Evolutionary conservation across 1,284 basidiomycete species (phyloP).

Genomic region (Boletus smithii): DNA sequence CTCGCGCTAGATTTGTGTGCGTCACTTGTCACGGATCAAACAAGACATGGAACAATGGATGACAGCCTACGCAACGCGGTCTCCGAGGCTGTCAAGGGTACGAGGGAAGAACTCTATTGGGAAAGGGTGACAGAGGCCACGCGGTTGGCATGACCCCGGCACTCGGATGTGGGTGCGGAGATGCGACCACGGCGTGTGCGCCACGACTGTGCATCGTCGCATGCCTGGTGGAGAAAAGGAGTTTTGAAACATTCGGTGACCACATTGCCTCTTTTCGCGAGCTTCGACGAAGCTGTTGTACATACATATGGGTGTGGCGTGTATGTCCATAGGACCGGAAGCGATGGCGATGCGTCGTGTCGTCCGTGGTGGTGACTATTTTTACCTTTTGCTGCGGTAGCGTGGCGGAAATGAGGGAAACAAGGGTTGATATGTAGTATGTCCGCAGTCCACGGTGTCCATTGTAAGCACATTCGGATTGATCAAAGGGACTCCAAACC

Average conservation of each 20-base stretch:
- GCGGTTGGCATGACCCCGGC: too few relatives aligned
- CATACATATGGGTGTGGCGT: too few relatives aligned
- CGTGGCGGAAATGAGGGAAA: slow-evolving; percentile 18
- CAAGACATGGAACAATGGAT: slow-evolving; percentile 7
- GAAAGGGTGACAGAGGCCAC: slow-evolving; percentile 16
- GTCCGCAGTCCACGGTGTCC: slow-evolving; percentile 8
- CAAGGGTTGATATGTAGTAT: background rate
- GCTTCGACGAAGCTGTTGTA: too few relatives aligned
- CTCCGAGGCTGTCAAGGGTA: slow-evolving; percentile 30
- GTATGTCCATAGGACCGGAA: too few relatives aligned
- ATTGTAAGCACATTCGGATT: slow-evolving; percentile 6
- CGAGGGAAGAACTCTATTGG: slow-evolving; percentile 32
- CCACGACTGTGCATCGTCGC: slow-evolving; percentile 1
- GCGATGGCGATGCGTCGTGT: too few relatives aligned
- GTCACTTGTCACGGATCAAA: slow-evolving; percentile 26
- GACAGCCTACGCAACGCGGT: slow-evolving; percentile 22
- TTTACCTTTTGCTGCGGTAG: slow-evolving; percentile 21
- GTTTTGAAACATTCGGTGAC: slow-evolving; percentile 1
- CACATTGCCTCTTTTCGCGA: slow-evolving; percentile 6
- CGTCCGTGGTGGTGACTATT: slow-evolving; percentile 5
- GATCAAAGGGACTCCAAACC: too few relatives aligned
- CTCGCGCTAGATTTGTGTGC: slow-evolving; percentile 51
- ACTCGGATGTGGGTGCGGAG: too few relatives aligned
- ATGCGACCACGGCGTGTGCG: slow-evolving; percentile 3
- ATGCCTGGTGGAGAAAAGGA: background rate